Conservation (phyloP, 495 filamentous ascomycete species). For the Pseudevernia furfuracea region DNA sequence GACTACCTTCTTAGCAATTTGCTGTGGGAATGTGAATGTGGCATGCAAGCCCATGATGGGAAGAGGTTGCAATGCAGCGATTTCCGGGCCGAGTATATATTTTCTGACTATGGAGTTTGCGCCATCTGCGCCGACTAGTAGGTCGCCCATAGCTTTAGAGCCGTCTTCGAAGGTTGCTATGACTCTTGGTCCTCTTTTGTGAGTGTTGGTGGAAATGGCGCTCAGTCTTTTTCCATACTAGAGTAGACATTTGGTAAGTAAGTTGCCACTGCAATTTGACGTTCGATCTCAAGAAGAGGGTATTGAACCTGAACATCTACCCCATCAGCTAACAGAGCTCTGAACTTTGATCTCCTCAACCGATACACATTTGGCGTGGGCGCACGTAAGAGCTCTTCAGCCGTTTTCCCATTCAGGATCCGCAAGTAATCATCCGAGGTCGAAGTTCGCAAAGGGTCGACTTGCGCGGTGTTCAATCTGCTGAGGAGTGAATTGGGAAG, state of each 20-base stretch:
- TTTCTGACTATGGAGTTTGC: slow-evolving; percentile 35
- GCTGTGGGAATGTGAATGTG: background rate
- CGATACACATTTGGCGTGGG: slow-evolving; percentile 38
- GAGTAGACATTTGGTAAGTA: background rate
- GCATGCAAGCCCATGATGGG: slow-evolving; percentile 11
- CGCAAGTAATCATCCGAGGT: slow-evolving; percentile 33
- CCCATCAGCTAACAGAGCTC: slow-evolving; percentile 22
- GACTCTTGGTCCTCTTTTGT: slow-evolving; percentile 23
- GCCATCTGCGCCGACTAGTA: slow-evolving; percentile 40
- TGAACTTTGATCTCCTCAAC: slow-evolving; percentile 22
- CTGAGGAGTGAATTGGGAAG: slow-evolving; percentile 33
- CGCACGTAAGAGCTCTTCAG: slow-evolving; percentile 36
- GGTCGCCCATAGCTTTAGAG: slow-evolving; percentile 29
- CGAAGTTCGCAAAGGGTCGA: slow-evolving; percentile 32
- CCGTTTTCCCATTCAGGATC: slow-evolving; percentile 42
- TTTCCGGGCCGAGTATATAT: slow-evolving; percentile 29
- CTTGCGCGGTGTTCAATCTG: slow-evolving; percentile 35
- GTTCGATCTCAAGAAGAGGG: background rate
- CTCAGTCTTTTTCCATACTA: slow-evolving; percentile 28
- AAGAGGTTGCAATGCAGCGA: slow-evolving; percentile 12
- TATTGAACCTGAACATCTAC: slow-evolving; percentile 35
- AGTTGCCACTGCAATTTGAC: background rate
- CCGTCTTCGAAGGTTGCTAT: slow-evolving; percentile 37
- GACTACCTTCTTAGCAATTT: slow-evolving; percentile 3
- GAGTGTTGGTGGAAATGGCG: background rate